A percentile compares a stretch with the other conserved stretches of the same genome.
Conservation (phyloP, 1,284 basidiomycete genomes). For the Pholiota adiposa region DNA sequence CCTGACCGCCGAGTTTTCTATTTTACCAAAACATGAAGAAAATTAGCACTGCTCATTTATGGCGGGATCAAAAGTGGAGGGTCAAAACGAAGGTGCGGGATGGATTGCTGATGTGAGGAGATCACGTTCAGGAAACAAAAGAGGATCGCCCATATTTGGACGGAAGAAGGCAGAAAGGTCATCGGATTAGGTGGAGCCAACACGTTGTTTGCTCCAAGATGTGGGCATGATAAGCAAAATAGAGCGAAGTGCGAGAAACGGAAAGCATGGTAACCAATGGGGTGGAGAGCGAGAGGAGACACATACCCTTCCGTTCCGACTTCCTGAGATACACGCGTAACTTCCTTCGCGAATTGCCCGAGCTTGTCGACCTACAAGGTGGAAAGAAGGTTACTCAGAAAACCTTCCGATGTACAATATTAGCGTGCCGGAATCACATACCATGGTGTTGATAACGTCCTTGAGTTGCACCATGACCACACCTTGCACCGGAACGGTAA, state of each 20-base stretch:
- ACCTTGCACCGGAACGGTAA: constrained; percentile 95
- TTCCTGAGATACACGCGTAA: constrained; percentile 88
- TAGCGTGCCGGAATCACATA: constrained; percentile 34
- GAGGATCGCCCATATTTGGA: constrained; percentile 3
- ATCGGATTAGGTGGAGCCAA: not conserved
- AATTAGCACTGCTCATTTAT: not conserved
- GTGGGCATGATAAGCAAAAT: not conserved
- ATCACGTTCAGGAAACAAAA: not conserved
- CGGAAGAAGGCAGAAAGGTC: constrained; percentile 1
- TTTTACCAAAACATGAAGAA: constrained; percentile 1
- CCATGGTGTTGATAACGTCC: constrained; percentile 98
- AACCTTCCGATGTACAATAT: not conserved
- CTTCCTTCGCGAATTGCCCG: constrained; percentile 82
- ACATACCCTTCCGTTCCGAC: constrained; percentile 88
- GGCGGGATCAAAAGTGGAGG: not conserved
- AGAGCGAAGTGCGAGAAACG: not conserved
- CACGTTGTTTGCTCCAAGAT: constrained; percentile 8
- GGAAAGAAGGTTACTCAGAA: not conserved
- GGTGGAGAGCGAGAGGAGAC: constrained; percentile 6
- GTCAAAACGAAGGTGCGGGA: not conserved
- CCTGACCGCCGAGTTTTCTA: constrained; percentile 90
- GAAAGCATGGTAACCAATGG: constrained; percentile 3
- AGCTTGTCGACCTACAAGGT: constrained; percentile 69
- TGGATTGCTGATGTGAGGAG: not conserved
- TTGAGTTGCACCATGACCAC: constrained; percentile 98